Evolutionary conservation across 2,329 filamentous ascomycete genomes (phyloP), one percentile per base, ranked within the genome.

Genomic region (Capronia epimyces): DNA sequence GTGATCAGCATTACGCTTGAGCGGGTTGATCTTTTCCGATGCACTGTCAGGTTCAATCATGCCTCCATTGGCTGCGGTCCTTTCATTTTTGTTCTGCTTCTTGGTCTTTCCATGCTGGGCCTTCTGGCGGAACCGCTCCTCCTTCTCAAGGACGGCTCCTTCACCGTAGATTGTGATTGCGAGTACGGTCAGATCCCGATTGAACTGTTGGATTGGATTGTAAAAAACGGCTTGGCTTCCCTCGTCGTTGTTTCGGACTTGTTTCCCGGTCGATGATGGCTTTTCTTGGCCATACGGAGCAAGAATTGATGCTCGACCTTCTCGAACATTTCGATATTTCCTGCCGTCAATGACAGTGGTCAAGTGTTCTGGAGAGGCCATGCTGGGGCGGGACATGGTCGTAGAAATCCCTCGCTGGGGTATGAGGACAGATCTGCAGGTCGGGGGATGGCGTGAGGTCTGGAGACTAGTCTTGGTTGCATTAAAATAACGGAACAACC

Each of bases 131-230:
- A 45, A 57, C 61, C 46, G 64, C 59, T 74, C 72, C 61, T 75
- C 74, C 65, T 75, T 79, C 56, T 77, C 71, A 15, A 82, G 65
- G 3, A 79, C 61, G 25, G 69, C 63, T 63, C 88, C 82, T 60
- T 93, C 83, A 1, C 87, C 88, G 66, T 91, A 95, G 0, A 87
- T 86, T 64, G 87, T 88, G 67, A 98, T 95, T 1, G 89, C 89
- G 12, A 98, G 78, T 21, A 96, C 88, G 54, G 89, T 96, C 59
- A 98, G 71, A 66, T 98, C 93, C 41, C 94, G 86, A 69, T 98
- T 98, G 76, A 97, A 98, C 66, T 98, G 93, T 67, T 98, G 93
- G 48, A 98, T 96, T 0, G 93, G 91, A 63, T 98, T 98, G 77
- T 98, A 98, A 66, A 98, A 98, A 49, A 98, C 94, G 27, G 76